Evolutionary conservation across 768 basidiomycete genomes (phyloP).

Genomic region (Cystofilobasidium ferigula): DNA sequence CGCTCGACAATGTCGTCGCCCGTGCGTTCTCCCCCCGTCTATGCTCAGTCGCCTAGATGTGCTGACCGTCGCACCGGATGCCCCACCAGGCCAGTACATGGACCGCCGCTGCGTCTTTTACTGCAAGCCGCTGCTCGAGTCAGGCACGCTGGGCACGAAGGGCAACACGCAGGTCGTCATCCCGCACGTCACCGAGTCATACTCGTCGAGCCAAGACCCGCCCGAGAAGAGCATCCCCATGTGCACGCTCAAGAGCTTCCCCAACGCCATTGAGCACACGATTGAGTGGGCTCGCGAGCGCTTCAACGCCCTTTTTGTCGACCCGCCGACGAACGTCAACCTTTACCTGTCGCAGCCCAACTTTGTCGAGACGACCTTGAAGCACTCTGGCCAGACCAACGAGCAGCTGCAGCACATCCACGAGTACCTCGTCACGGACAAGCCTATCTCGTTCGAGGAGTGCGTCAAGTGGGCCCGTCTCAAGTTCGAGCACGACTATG

Average conservation of each 20-base stretch:
- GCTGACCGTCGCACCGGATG: too few relatives aligned
- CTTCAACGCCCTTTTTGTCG: conserved; percentile 86
- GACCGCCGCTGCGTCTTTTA: conserved; percentile 96
- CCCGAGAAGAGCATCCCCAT: conserved; percentile 95
- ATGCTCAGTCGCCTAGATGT: too few relatives aligned
- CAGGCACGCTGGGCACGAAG: conserved; percentile 95
- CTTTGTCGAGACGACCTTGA: conserved; percentile 79
- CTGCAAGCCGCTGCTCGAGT: conserved; percentile 87
- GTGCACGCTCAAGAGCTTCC: conserved; percentile 98
- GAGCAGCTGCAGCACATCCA: conserved; percentile 81
- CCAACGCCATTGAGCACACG: conserved; percentile 92
- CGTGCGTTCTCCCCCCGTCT: conserved; percentile 46
- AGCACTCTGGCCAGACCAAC: conserved; percentile 81
- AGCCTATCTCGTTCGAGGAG: conserved; percentile 91
- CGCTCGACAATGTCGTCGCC: conserved; percentile 90
- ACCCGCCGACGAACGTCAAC: conserved; percentile 86
- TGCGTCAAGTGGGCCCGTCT: conserved; percentile 94
- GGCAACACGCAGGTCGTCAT: conserved; percentile 93
- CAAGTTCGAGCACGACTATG: conserved; percentile 89
- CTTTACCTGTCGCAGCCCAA: conserved; percentile 93
- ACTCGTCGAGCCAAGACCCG: conserved; percentile 94
- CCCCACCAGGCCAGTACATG: conserved; percentile 74
- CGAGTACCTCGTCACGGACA: conserved; percentile 77
- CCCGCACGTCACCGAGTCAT: conserved; percentile 89
- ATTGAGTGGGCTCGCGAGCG: conserved; percentile 97